phyloP scores from a whole-genome alignment of 2,329 filamentous ascomycete genomes.

The Sporothrix phasma region DNA sequence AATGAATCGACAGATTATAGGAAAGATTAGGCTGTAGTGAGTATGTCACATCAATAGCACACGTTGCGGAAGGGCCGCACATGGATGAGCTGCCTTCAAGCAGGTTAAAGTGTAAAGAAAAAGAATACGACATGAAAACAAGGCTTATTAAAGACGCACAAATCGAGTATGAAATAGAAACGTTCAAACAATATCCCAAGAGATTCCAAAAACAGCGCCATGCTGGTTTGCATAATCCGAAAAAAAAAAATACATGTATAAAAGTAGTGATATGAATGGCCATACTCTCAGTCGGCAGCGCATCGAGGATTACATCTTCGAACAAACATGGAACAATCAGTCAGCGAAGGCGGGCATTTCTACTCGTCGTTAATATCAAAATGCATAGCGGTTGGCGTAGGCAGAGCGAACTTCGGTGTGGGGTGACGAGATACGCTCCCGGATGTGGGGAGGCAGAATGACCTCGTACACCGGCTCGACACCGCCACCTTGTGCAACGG shows the following conservation, averaged over 20 bases:
- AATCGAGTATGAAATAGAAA: not conserved
- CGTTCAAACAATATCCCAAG: not conserved
- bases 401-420: constrained; percentile 14
- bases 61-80: no score
- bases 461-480: constrained; percentile 16
- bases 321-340: not conserved
- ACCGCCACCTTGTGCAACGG: not conserved
- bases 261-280: no score
- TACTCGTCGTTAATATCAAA: not conserved
- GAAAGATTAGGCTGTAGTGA: no score
- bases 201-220: not conserved
- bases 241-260: not conserved
- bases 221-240: not conserved
- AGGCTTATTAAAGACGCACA: not conserved
- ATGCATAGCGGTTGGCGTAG: constrained; percentile 18
- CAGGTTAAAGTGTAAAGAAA: not conserved
- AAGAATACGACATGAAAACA: not conserved
- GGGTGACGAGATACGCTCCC: not conserved
- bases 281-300: no score
- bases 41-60: no score
- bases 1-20: no score
- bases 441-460: constrained; percentile 13
- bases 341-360: not conserved
- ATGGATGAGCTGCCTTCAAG: no score
- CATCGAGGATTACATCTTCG: no score